Percentiles rank a stretch among this genome's conserved stretches.
These are phyloP conservation scores for Peronospora farinosa DNA, from an alignment of 352 stramenopile genomes.

Conservation along the genomic window DNA sequence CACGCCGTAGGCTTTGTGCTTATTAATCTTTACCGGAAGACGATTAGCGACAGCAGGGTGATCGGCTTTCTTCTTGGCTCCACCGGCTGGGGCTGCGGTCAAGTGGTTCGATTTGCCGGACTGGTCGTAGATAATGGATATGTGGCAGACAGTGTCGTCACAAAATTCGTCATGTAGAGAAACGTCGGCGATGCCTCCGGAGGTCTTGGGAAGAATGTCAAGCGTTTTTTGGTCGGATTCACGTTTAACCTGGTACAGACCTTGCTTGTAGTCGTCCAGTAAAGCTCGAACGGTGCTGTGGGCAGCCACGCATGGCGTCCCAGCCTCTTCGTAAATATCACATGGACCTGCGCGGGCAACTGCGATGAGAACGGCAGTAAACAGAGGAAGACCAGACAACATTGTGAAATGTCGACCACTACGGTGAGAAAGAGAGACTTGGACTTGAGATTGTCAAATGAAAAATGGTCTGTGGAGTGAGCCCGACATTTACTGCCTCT, in stretches of 20 bases:
- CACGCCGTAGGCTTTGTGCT: slow-evolving; percentile 16
- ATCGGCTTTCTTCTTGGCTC: slow-evolving; percentile 19
- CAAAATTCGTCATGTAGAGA: slow-evolving; percentile 20
- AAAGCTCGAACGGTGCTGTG: slow-evolving; percentile 23
- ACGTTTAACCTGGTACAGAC: slow-evolving; percentile 22
- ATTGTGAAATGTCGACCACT: background rate
- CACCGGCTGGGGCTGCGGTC: slow-evolving; percentile 15
- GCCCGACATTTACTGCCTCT: background rate
- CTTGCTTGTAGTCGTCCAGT: slow-evolving; percentile 4
- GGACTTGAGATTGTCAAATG: slow-evolving; percentile 1
- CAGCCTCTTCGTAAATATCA: slow-evolving; percentile 21
- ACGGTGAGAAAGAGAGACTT: background rate
- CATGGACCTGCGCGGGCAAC: slow-evolving; percentile 12
- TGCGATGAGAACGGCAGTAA: slow-evolving; percentile 12
- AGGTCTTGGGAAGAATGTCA: slow-evolving; percentile 9
- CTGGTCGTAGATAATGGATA: slow-evolving; percentile 25
- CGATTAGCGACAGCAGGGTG: slow-evolving; percentile 10
- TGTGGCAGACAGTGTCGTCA: slow-evolving; percentile 10
- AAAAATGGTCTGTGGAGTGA: slow-evolving; percentile 6
- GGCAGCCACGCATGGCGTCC: slow-evolving; percentile 18
- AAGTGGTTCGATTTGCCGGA: slow-evolving; percentile 22
- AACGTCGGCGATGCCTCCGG: slow-evolving; percentile 14
- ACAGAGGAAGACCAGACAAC: slow-evolving; percentile 12
- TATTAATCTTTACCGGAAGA: slow-evolving; percentile 11
- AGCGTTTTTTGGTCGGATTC: slow-evolving; percentile 11